phyloP scores from a whole-genome alignment of 352 stramenopile species.

The Pythium graminicola region DNA sequence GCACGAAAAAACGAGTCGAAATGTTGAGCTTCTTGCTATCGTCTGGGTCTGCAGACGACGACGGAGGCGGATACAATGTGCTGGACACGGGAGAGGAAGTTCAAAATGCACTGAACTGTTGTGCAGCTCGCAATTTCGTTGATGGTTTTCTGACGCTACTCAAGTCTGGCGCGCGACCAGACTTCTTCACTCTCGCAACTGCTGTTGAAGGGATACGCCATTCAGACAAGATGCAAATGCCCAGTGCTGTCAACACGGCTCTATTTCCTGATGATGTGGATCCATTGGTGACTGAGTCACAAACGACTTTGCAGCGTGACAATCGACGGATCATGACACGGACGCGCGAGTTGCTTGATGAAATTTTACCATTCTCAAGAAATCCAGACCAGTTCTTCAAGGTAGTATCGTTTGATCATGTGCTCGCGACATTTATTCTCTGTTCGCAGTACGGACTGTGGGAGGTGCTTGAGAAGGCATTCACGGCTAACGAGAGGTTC shows the following conservation, averaged over 20 bases:
- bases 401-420: conserved; percentile 33
- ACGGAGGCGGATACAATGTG: conserved; percentile 36
- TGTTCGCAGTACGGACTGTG: conserved; percentile 46
- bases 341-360: conserved; percentile 25
- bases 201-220: conserved; percentile 28
- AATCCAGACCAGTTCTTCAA: conserved; percentile 36
- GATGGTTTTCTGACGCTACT: conserved; percentile 38
- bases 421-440: conserved; percentile 39
- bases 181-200: conserved; percentile 30
- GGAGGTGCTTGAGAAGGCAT: conserved; percentile 36
- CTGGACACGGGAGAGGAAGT: conserved; percentile 35
- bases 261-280: background rate
- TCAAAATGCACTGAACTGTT: conserved; percentile 31
- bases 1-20: conserved; percentile 26
- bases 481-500: conserved; percentile 29
- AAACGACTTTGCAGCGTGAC: conserved; percentile 9
- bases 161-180: conserved; percentile 25
- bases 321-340: conserved; percentile 19
- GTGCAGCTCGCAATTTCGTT: conserved; percentile 31
- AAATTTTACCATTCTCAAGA: conserved; percentile 22
- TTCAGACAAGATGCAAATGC: conserved; percentile 10
- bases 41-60: conserved; percentile 8
- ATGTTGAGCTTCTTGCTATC: conserved; percentile 40
- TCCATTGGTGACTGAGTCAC: background rate
- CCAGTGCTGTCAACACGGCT: too few relatives aligned